phyloP scores from a whole-genome alignment of 225 moss, liverwort and hornwort species.

The Takakia lepidozioides region DNA sequence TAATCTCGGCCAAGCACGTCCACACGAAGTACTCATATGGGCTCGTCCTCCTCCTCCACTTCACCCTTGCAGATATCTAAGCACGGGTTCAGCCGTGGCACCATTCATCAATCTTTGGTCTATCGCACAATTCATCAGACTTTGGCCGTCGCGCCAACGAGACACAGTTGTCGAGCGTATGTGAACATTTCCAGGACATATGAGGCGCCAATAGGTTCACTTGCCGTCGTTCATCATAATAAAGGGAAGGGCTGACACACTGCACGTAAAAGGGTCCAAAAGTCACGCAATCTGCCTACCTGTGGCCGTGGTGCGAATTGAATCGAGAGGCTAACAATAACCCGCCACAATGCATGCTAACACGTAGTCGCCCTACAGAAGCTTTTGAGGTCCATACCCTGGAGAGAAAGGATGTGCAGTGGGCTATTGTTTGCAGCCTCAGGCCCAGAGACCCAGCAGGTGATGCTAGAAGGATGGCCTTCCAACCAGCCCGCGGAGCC shows the following conservation, averaged over 20 bases:
- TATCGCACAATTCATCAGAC: constrained; percentile 47
- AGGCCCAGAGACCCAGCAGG: too few relatives aligned
- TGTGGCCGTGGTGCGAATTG: constrained; percentile 41
- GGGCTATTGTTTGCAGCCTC: not conserved
- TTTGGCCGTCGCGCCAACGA: constrained; percentile 68
- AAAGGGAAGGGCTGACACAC: constrained; percentile 54
- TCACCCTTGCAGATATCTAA: constrained; percentile 51
- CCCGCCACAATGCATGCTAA: constrained; percentile 36
- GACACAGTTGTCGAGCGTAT: constrained; percentile 44
- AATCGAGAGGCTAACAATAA: constrained; percentile 42
- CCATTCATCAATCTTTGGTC: constrained; percentile 49
- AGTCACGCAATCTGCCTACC: constrained; percentile 58
- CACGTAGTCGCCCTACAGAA: constrained; percentile 16
- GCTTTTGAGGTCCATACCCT: constrained; percentile 1
- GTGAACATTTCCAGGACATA: constrained; percentile 33
- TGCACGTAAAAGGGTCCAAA: constrained; percentile 69
- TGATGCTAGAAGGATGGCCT: too few relatives aligned
- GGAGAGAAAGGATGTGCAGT: constrained; percentile 4
- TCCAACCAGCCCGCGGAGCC: too few relatives aligned
- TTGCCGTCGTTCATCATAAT: constrained; percentile 47
- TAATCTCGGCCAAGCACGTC: constrained; percentile 43
- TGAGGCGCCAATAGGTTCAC: constrained; percentile 47
- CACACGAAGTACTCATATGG: constrained; percentile 25
- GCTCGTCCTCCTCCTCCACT: constrained; percentile 58
- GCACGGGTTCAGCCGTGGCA: constrained; percentile 43